A percentile compares a stretch with the other conserved stretches of the same genome.
These are phyloP conservation scores for Blastocystis sp. DNA, from an alignment of 352 stramenopile species.

Conservation along the genomic window DNA sequence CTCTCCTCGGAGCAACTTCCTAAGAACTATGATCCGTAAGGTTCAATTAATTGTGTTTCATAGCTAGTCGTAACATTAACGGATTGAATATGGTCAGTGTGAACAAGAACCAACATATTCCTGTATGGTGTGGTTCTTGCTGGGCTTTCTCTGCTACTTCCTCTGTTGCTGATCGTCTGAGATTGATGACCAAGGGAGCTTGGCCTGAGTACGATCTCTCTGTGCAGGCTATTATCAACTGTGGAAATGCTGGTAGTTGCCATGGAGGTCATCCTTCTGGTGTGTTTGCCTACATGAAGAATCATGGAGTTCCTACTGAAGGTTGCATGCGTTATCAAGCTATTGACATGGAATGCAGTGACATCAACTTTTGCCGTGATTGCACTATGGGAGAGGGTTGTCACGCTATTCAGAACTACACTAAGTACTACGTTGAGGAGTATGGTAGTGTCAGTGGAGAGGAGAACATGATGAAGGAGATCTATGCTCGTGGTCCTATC, in stretches of 20 bases:
- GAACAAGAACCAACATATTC: constrained; percentile 96
- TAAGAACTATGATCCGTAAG: constrained; percentile 74
- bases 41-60: background rate
- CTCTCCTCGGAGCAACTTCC: constrained; percentile 76
- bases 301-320: constrained; percentile 85
- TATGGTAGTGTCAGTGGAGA: constrained; percentile 82
- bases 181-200: constrained; percentile 64
- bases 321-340: constrained; percentile 85
- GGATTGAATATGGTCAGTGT: constrained; percentile 86
- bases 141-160: constrained; percentile 74
- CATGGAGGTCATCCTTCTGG: constrained; percentile 82
- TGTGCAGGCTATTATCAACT: constrained; percentile 79
- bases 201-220: constrained; percentile 74
- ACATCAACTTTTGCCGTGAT: constrained; percentile 83
- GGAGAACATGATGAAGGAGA: constrained; percentile 88
- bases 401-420: constrained; percentile 80
- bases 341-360: constrained; percentile 76
- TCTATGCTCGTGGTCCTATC: constrained; percentile 85
- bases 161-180: constrained; percentile 65
- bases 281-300: constrained; percentile 82
- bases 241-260: constrained; percentile 75
- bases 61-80: constrained; percentile 74
- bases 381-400: constrained; percentile 72
- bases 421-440: constrained; percentile 87
- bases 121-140: constrained; percentile 80